Conservation (phyloP, 1,139 yeast species). For the Lizanozyma gosingica region DNA sequence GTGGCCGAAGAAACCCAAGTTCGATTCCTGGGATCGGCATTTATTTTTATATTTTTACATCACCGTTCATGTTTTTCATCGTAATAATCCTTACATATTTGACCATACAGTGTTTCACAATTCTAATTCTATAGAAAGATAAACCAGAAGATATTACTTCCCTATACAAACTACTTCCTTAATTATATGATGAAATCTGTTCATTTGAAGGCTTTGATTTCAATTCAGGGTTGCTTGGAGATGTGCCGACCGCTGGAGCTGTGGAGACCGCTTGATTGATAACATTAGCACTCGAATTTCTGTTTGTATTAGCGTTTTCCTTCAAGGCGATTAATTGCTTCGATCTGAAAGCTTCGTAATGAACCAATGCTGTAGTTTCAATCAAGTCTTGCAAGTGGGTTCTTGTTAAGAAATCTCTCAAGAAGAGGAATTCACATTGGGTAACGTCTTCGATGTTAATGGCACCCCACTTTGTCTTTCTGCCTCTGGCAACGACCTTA, state of each 20-base stretch:
- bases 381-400: conserved; percentile 94
- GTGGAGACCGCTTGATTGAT: neutral
- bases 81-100: too few species aligned
- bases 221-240: neutral
- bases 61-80: neutral
- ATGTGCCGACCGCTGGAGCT: neutral
- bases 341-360: conserved; percentile 88
- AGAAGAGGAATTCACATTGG: conserved; percentile 91
- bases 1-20: conserved; percentile 51
- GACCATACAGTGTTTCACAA: too few species aligned
- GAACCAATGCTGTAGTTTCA: conserved; percentile 82
- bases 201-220: neutral
- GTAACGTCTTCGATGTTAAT: conserved; percentile 87
- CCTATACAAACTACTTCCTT: neutral
- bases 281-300: conserved; percentile 14
- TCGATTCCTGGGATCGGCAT: conserved; percentile 52
- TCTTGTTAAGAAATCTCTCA: conserved; percentile 88
- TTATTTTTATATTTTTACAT: too few species aligned
- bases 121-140: neutral
- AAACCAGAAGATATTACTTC: neutral
- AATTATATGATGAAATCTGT: neutral
- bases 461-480: conserved; percentile 90
- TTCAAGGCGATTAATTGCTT: conserved; percentile 91
- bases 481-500: conserved; percentile 56
- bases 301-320: conserved; percentile 60